Base-by-base conservation (phyloP, 164 flowering plant genomes). In the Houttuynia cordata region DNA sequence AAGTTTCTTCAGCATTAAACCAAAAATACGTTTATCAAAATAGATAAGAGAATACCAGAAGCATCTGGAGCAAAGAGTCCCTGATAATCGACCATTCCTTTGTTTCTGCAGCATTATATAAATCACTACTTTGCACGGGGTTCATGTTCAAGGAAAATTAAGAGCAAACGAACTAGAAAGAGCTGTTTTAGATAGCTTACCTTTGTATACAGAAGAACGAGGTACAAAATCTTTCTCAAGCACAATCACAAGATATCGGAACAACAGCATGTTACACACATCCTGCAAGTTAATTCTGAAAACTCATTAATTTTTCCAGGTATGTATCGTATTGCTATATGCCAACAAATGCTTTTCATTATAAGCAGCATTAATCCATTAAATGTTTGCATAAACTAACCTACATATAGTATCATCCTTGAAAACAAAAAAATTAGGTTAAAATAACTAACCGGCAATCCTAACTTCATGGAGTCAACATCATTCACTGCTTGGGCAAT, bases 161-260 rank as follows among this genome's bases (percentile, higher is more conserved):
- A n/a, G 21, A 56, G 8, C 30, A 51, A 56, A 17, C 8, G 30
- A 39, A 20, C 10, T 15, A 57, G 37, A 30, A 45, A 17, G 17
- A 45, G 8, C 17, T 57, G 50, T 41, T 51, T 56, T 60, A 58
- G 34, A 34, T 17, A 49, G 30, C 41, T 60, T 63, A 86, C 96
- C 89, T 68, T 70, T 65, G 71, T 72, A 85, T 34, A 62, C 52
- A 42, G 50, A 58, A 50, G 72, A 74, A n/a, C 90, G 96, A 65
- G 83, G 81, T 57, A 67, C 25, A 68, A 87, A 82, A 68, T 92
- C 96, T 37, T 71, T 73, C 76, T 83, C 87, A 59, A 92, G 85
- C 70, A 80, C 74, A 64, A 61, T 71, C 57, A 87, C 76, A 34
- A 92, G 86, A 79, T 85, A 89, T 47, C 87, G 85, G 71, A 89